Evolutionary conservation across 495 filamentous ascomycete genomes (phyloP).

Genomic region (Penicillium macrosclerotiorum): DNA sequence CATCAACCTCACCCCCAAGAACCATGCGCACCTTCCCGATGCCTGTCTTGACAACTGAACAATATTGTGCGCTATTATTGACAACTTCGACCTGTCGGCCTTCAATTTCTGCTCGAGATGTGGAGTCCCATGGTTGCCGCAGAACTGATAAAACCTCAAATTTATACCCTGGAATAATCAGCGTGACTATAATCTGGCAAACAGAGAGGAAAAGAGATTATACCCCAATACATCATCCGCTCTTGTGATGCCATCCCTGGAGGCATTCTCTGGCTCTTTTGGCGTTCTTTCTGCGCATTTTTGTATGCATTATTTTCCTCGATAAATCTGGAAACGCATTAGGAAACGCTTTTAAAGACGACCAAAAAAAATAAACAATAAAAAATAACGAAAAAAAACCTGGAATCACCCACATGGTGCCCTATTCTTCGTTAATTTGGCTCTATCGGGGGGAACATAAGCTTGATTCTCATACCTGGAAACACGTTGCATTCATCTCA

Average conservation of each 20-base stretch:
- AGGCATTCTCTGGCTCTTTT: constrained; percentile 49
- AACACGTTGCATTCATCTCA: constrained; percentile 92
- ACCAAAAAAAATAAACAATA: too few relatives aligned
- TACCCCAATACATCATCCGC: constrained; percentile 65
- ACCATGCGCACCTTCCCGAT: constrained; percentile 70
- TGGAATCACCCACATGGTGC: constrained; percentile 64
- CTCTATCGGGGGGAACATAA: constrained; percentile 13
- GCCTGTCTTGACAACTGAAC: constrained; percentile 84
- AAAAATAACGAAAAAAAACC: not conserved
- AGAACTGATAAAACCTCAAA: constrained; percentile 86
- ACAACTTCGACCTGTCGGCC: constrained; percentile 65
- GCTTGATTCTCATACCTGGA: constrained; percentile 61
- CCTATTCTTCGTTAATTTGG: constrained; percentile 45
- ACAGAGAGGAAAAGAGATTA: not conserved
- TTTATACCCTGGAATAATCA: constrained; percentile 72
- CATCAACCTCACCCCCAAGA: constrained; percentile 95
- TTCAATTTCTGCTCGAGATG: constrained; percentile 74
- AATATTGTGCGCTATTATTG: constrained; percentile 89
- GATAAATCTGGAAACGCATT: constrained; percentile 79
- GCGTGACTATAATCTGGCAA: not conserved
- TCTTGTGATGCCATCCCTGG: constrained; percentile 60
- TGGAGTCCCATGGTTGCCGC: constrained; percentile 66
- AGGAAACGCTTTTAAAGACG: too few relatives aligned
- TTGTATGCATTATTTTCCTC: constrained; percentile 83
- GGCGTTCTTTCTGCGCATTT: constrained; percentile 49